These are phyloP conservation scores for Stromatinia cepivora DNA, from an alignment of 2,329 filamentous ascomycete species.

Conservation along the genomic window DNA sequence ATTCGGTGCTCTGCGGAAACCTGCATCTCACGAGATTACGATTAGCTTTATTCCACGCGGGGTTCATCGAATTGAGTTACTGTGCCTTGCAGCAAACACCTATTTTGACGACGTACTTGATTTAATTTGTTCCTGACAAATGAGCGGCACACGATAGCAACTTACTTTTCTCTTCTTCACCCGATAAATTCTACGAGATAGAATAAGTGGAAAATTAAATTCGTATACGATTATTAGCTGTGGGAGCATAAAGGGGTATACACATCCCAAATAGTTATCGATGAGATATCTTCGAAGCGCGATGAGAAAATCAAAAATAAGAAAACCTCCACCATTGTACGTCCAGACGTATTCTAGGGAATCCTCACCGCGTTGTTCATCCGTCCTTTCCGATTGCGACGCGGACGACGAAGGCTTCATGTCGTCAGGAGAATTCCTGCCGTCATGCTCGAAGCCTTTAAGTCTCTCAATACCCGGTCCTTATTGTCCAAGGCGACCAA, in stretches of 20 bases:
- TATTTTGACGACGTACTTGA: constrained; percentile 28
- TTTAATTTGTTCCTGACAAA: constrained; percentile 30
- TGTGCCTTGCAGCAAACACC: constrained; percentile 31
- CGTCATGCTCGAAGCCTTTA: constrained; percentile 45
- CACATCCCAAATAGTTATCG: constrained; percentile 58
- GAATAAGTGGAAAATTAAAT: constrained; percentile 14
- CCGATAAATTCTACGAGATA: constrained; percentile 22
- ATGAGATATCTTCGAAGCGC: constrained; percentile 42
- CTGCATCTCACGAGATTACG: constrained; percentile 37
- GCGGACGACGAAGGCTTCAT: constrained; percentile 52
- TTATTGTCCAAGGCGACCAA: constrained; percentile 63
- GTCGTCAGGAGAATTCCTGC: constrained; percentile 47
- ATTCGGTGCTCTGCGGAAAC: constrained; percentile 36
- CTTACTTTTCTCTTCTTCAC: constrained; percentile 26
- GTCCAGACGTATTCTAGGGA: constrained; percentile 36
- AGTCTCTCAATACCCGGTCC: constrained; percentile 49
- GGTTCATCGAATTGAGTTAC: constrained; percentile 26
- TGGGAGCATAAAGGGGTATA: constrained; percentile 24
- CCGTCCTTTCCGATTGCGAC: constrained; percentile 45
- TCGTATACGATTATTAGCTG: neutral
- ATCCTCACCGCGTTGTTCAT: constrained; percentile 39
- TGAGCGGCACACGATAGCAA: constrained; percentile 35
- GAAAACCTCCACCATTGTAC: constrained; percentile 39
- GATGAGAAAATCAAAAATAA: constrained; percentile 41
- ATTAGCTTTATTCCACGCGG: constrained; percentile 33